Base-by-base conservation (phyloP, 1,284 basidiomycete genomes). In the Xerocomus nothofagi region DNA sequence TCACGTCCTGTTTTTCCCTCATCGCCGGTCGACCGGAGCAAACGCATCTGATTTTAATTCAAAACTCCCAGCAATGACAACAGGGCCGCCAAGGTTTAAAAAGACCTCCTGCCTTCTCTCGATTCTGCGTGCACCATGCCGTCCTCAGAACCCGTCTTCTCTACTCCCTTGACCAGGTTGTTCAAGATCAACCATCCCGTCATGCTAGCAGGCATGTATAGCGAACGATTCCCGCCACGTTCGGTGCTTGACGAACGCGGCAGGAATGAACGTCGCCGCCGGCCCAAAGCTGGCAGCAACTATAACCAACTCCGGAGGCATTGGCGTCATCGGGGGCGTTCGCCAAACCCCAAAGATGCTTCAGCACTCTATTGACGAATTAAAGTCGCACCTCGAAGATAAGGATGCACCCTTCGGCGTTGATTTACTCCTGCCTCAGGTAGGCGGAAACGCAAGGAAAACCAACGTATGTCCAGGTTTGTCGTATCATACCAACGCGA, bases 281-380 rank as follows among this genome's bases (percentile, higher is more conserved):
- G 90, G 91, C 15, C 86, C 83, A 33, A 81, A 73, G 64, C 70
- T 89, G 8, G 86, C 91, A 23, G 91, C 91, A 17, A 84, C 88
- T 1, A 87, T 90, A 24, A 85, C 83, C 36, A 91, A 93, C 63
- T 80, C 88, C 42, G 86, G 84, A 51, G 91, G 90, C 7, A 82
- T 94, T 55, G 91, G 91, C 20, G 88, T 91, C 57, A 91, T 93
- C 55, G 91, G 91, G 6, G 90, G 91, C 33, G 69, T 92, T 31
- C 78, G 81, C 33, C 82, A 84, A 61, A 86, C 76, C 55, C 86
- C 87, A 12, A 84, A 81, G 57, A 77, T 84, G 60, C 76, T 88
- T 30, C 76, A 79, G 57, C 71, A 76, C 15, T 76, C 73, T 12
- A 87, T 88, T 40, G 72, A 81, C 30, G 84, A 90, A 58, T 76